Base-by-base conservation (phyloP, 2,329 filamentous ascomycete species). In the Colletotrichum sp. region DNA sequence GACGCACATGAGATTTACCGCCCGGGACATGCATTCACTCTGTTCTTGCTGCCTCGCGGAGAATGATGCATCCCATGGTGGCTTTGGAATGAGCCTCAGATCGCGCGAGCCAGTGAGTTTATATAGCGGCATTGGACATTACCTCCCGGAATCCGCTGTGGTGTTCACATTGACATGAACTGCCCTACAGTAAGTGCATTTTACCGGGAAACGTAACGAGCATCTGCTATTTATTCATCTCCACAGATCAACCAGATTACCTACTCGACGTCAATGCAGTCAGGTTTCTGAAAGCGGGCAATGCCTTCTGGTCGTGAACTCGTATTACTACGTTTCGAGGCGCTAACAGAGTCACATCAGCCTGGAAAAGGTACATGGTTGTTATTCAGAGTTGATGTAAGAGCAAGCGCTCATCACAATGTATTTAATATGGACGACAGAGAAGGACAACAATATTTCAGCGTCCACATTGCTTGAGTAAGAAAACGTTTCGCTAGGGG, bases 331-430 rank as follows among this genome's bases (percentile, higher is more conserved):
- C 9, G 0, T 1, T 48, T 3, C n/a, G 43, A 48, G n/a, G 43
- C 0, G 43, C n/a, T 3, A 0, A n/a, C 38, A 43, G 3, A 48
- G 43, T 1, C 6, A n/a, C 10, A 13, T 48, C 3, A 21, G 10
- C n/a, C 43, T 2, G 43, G 43, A 48, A 9, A 28, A 6, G 7
- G 5, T 28, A n/a, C n/a, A n/a, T n/a, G n/a, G n/a, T n/a, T n/a
- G n/a, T n/a, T n/a, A n/a, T n/a, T 28, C 28, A 28, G 28, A 28
- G 28, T 28, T 6, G 28, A 2, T 28, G 2, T 28, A 5, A 43
- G 36, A 43, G 1, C 5, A 43, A 43, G 38, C 0, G 38, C 18
- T n/a, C 3, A 6, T 43, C n/a, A n/a, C 28, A 28, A 28, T 28
- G 28, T 28, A 28, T 28, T 28, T 28, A 28, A 28, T 28, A 28